Evolutionary conservation across 495 filamentous ascomycete genomes (phyloP).

Genomic region (Podospora australis): DNA sequence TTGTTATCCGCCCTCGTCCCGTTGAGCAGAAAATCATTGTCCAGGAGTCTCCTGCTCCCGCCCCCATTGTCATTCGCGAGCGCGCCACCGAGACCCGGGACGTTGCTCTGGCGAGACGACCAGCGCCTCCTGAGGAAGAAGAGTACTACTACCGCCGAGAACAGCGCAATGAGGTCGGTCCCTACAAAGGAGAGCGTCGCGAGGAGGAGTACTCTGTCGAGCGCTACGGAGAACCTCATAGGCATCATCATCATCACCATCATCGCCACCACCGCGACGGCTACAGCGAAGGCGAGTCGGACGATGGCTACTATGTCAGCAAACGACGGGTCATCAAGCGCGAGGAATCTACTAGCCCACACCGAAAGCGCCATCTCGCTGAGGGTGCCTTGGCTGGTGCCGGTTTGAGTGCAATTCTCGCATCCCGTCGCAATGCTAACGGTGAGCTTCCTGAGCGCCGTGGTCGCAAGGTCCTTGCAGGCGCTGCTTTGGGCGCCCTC

Average conservation of each 20-base stretch:
- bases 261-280: conserved; percentile 24
- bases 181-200: conserved; percentile 50
- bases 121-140: conserved; percentile 42
- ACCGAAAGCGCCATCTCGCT: conserved; percentile 74
- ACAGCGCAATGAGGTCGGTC: conserved; percentile 42
- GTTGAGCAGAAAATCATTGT: conserved; percentile 67
- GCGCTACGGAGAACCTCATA: conserved; percentile 40
- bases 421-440: conserved; percentile 58
- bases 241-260: conserved; percentile 41
- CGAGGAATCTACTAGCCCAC: conserved; percentile 35
- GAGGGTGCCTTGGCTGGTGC: conserved; percentile 79
- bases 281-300: conserved; percentile 46
- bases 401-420: conserved; percentile 66
- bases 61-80: conserved; percentile 59
- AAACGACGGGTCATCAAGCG: conserved; percentile 38
- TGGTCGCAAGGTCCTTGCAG: conserved; percentile 69
- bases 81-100: conserved; percentile 46
- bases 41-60: conserved; percentile 58
- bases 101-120: conserved; percentile 45
- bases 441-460: conserved; percentile 54
- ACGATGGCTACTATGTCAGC: conserved; percentile 37
- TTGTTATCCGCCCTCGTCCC: conserved; percentile 58
- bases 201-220: conserved; percentile 41
- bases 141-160: conserved; percentile 46
- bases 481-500: conserved; percentile 73